phyloP scores from a whole-genome alignment of 2,329 filamentous ascomycete genomes.

The Dactylella cylindrospora region DNA sequence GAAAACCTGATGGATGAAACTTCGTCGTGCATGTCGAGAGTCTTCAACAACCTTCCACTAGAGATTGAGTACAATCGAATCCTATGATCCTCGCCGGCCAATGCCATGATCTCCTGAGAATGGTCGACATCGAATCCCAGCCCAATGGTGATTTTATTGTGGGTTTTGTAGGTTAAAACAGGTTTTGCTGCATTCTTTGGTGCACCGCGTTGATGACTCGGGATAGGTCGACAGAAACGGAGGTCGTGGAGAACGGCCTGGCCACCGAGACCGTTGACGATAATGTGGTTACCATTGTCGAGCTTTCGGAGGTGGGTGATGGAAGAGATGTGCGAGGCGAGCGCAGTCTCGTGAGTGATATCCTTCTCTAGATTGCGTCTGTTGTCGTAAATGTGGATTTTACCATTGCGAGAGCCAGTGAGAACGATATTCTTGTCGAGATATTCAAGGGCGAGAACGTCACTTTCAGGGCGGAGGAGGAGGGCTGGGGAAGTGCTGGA shows the following conservation, averaged over 20 bases:
- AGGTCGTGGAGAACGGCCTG: conserved; percentile 32
- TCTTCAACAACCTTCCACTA: conserved; percentile 24
- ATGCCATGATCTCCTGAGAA: conserved; percentile 19
- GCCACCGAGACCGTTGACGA: conserved; percentile 38
- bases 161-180: conserved; percentile 24
- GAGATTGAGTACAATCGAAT: conserved; percentile 37
- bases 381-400: conserved; percentile 40
- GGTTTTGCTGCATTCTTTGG: conserved; percentile 21
- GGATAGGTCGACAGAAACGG: conserved; percentile 34
- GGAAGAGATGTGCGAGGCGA: conserved; percentile 26
- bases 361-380: conserved; percentile 41
- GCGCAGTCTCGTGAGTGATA: conserved; percentile 28
- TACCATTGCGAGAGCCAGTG: conserved; percentile 37
- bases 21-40: conserved; percentile 28
- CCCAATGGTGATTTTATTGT: conserved; percentile 29
- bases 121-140: conserved; percentile 35
- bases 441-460: conserved; percentile 29
- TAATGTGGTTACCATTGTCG: conserved; percentile 22
- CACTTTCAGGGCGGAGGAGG: conserved; percentile 29
- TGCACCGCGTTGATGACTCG: conserved; percentile 31
- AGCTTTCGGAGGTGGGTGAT: conserved; percentile 39
- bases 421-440: conserved; percentile 32
- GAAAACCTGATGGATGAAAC: conserved; percentile 30
- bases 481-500: conserved; percentile 13
- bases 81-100: conserved; percentile 32